Evolutionary conservation across 306 rosid genomes (phyloP).

Genomic region (Vigna mungo): DNA sequence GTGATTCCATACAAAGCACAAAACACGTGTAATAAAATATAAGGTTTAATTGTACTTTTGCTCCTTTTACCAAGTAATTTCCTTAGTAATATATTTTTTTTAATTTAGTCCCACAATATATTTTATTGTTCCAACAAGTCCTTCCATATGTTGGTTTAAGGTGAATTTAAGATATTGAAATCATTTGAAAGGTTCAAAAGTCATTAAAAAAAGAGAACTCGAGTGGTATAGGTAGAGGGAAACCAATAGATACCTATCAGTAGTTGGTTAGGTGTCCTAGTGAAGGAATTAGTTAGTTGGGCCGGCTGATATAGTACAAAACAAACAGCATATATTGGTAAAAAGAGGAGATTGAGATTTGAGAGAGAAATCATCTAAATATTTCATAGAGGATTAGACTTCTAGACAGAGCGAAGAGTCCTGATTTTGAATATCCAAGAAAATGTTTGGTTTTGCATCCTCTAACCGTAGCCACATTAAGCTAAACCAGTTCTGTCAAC

Average conservation of each 20-base stretch:
- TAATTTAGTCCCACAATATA: background rate
- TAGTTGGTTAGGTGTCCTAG: background rate
- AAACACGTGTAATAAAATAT: background rate
- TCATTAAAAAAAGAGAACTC: background rate
- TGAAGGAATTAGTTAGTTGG: background rate
- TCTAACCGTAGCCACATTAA: no score
- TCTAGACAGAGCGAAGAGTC: background rate
- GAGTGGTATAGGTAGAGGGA: background rate
- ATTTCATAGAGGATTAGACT: background rate
- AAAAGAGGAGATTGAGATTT: background rate
- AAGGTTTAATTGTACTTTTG: background rate
- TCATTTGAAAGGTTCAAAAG: background rate
- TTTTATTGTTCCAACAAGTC: background rate
- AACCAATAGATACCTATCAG: background rate
- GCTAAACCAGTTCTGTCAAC: background rate
- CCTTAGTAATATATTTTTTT: background rate
- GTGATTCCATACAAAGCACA: conserved; percentile 1
- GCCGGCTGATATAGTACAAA: background rate
- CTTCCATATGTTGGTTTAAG: background rate
- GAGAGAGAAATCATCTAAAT: background rate
- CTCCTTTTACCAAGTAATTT: background rate
- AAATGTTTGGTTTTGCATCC: background rate
- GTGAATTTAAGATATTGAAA: background rate
- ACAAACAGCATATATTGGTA: background rate
- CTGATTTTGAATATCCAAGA: background rate